Base-by-base conservation (phyloP, 2,329 filamentous ascomycete genomes). In the Colletotrichum lini region DNA sequence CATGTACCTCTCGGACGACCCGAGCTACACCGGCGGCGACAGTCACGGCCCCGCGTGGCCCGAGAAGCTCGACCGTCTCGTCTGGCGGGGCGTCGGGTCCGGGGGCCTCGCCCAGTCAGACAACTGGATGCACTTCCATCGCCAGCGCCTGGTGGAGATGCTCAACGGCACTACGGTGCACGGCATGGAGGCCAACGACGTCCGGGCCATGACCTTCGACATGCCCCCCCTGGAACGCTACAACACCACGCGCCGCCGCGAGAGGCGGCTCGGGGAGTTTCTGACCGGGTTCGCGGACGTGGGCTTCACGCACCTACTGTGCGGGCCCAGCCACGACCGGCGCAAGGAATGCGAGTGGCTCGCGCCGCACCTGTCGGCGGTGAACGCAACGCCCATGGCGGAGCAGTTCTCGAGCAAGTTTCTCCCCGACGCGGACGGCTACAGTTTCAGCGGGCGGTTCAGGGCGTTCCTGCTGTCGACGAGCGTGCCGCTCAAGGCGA, bases 71-170 rank as follows among this genome's bases (percentile, higher is more conserved):
- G 83, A 88, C 65, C 82, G 80, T 4, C 80, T 90, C 56, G 81
- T 91, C 45, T 93, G 91, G 91, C 89, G 91, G 47, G 91, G 91
- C 56, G 88, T 89, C 2, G 90, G 88, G 3, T 91, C 90, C 9
- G 91, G 90, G 3, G 91, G 90, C 2, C 82, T 84, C 38, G 80
- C 84, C 56, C 81, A 80, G 67, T 75, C 76, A n/a, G 78, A 89
- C 54, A 92, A 88, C 72, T 94, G 92, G 91, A 85, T 84, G 44
- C 87, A 89, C 45, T 92, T 93, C 75, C 92, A 94, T 72, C 89
- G 92, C n/a, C 91, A 93, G 75, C 90, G 92, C 4, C 89, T 94
- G 69, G 83, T 93, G 35, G 84, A 90, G 70, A 92, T 93, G 90
- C 82, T 92, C 58, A 93, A 94, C 75, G 87, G 86, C 10, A 91